phyloP scores from a whole-genome alignment of 2,329 filamentous ascomycete species.

The Chrysoporthe deuterocubensis region DNA sequence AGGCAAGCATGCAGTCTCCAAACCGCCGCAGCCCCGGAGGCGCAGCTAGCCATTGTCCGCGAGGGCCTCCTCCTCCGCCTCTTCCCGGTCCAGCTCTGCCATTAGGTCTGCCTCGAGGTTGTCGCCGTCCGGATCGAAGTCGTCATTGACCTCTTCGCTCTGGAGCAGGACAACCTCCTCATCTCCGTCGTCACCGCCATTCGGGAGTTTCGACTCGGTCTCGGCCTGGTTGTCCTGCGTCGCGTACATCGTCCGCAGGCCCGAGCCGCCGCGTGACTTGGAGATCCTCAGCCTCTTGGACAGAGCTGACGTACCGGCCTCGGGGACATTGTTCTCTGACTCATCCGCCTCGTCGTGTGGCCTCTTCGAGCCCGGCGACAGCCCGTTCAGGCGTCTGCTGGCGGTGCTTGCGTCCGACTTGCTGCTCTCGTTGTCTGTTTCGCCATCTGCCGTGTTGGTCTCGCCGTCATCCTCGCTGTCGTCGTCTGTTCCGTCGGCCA shows the following conservation, averaged over 20 bases:
- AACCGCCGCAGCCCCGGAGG: background rate
- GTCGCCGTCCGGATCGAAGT: conserved; percentile 44
- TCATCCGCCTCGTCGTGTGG: conserved; percentile 35
- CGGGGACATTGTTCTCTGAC: conserved; percentile 29
- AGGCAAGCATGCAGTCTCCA: background rate
- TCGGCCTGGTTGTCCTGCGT: background rate
- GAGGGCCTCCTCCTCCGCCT: conserved; percentile 37
- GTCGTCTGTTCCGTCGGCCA: conserved; percentile 51
- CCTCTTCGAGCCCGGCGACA: conserved; percentile 34
- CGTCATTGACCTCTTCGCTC: conserved; percentile 29
- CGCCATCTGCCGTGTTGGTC: conserved; percentile 18
- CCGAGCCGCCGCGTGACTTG: conserved; percentile 49
- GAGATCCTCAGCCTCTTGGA: conserved; percentile 58
- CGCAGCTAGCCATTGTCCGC: conserved; percentile 29
- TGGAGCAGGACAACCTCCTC: conserved; percentile 41
- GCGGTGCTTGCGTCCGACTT: conserved; percentile 19
- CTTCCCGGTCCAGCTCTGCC: conserved; percentile 58
- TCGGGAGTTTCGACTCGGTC: background rate
- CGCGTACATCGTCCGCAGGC: conserved; percentile 46
- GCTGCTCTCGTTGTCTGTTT: conserved; percentile 25
- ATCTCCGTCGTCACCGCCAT: conserved; percentile 30
- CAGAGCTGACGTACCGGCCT: conserved; percentile 38
- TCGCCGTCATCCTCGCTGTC: conserved; percentile 34
- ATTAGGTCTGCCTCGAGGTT: conserved; percentile 67
- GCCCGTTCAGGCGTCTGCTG: conserved; percentile 22